These are phyloP conservation scores for Anaeramoeba flamelloides DNA, from an alignment of 78 protist species.

Conservation along the genomic window DNA sequence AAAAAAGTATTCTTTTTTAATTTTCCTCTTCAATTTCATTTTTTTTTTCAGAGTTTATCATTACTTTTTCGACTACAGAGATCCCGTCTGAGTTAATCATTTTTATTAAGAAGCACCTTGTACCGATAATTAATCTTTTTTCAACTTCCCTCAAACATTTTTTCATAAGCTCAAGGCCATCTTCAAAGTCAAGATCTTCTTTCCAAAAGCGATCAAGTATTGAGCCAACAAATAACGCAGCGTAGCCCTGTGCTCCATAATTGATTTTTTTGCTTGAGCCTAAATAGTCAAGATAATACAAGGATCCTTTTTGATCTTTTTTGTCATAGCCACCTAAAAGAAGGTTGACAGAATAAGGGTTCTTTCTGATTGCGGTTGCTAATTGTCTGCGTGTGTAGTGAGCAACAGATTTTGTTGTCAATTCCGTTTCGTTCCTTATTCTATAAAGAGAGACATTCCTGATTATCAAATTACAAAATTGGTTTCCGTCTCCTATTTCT, in stretches of 20 bases:
- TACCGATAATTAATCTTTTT: slow-evolving; percentile 21
- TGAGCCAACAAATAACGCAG: slow-evolving; percentile 18
- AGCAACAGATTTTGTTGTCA: slow-evolving; percentile 28
- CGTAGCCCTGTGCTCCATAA: slow-evolving; percentile 42
- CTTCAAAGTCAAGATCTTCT: slow-evolving; percentile 18
- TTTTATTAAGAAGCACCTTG: slow-evolving; percentile 26
- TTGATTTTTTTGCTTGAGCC: slow-evolving; percentile 23
- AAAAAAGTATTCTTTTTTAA: no score
- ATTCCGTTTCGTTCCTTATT: neutral
- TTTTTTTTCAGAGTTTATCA: no score
- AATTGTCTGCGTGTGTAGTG: slow-evolving; percentile 26
- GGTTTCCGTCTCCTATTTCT: slow-evolving; percentile 25
- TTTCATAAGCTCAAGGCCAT: slow-evolving; percentile 26
- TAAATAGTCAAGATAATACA: slow-evolving; percentile 53
- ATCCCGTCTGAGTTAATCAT: slow-evolving; percentile 30
- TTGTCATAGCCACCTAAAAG: slow-evolving; percentile 41
- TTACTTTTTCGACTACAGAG: no score
- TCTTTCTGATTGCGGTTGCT: slow-evolving; percentile 23
- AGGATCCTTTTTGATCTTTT: slow-evolving; percentile 14
- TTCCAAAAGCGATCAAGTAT: slow-evolving; percentile 24
- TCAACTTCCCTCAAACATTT: slow-evolving; percentile 20
- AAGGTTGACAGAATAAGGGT: slow-evolving; percentile 23
- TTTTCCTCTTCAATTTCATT: no score
- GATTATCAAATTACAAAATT: slow-evolving; percentile 25
- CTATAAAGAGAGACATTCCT: slow-evolving; percentile 22